Evolutionary conservation across 1,284 basidiomycete genomes (phyloP).

Genomic region (Tranzscheliella williamsii): DNA sequence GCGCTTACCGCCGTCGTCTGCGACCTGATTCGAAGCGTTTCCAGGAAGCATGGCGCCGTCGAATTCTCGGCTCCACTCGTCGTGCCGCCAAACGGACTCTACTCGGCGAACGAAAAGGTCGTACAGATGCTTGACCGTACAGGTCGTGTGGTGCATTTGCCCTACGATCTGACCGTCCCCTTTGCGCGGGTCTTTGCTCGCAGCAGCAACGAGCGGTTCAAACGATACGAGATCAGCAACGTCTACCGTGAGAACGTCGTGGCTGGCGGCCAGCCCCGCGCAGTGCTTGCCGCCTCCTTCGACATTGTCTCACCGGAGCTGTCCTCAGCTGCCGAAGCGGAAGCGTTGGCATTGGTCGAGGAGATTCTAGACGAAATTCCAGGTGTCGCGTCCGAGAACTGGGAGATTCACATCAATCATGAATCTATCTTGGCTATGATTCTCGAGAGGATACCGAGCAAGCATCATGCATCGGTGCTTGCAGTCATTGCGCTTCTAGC

Average conservation of each 20-base stretch:
- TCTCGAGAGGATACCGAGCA: conserved; percentile 51
- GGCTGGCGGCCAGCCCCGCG: conserved; percentile 60
- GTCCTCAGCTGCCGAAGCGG: conserved; percentile 59
- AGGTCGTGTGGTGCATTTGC: conserved; percentile 59
- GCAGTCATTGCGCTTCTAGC: conserved; percentile 34
- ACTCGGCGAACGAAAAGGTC: conserved; percentile 81
- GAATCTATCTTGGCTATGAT: conserved; percentile 44
- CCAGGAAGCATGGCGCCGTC: conserved; percentile 85
- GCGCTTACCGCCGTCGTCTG: conserved; percentile 76
- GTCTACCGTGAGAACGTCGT: conserved; percentile 60
- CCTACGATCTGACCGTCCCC: conserved; percentile 67
- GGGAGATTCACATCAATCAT: conserved; percentile 58
- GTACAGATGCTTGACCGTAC: conserved; percentile 76
- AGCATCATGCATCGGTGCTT: conserved; percentile 44
- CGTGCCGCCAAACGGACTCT: conserved; percentile 70
- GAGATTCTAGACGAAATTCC: conserved; percentile 57
- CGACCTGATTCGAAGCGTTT: conserved; percentile 75
- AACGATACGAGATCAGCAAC: conserved; percentile 76
- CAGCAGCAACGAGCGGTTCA: conserved; percentile 75
- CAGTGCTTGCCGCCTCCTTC: conserved; percentile 58
- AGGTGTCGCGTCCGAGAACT: conserved; percentile 48
- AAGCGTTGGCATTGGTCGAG: conserved; percentile 53
- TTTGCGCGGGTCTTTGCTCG: conserved; percentile 84
- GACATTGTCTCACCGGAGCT: conserved; percentile 60
- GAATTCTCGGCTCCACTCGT: conserved; percentile 81